Percentiles rank a stretch among this genome's conserved stretches.
Conservation (phyloP, 2,329 filamentous ascomycete genomes). For the Blastomyces parvus region DNA sequence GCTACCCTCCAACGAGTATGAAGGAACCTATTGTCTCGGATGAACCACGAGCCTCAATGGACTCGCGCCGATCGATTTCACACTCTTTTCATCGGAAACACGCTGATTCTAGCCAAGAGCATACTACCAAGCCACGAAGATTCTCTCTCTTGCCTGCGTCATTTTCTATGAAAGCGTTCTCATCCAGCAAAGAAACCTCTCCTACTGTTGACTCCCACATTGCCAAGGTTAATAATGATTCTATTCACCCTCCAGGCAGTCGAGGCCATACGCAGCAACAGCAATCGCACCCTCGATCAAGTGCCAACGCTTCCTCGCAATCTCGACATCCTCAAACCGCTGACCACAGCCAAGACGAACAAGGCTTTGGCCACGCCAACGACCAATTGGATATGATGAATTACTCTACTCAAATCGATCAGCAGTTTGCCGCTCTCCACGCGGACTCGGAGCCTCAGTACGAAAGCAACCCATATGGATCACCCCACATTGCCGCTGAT, state of each 20-base stretch:
- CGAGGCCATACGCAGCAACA: conserved; percentile 15
- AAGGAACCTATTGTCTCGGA: conserved; percentile 46
- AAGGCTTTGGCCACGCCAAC: background rate
- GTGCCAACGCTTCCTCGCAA: conserved; percentile 11
- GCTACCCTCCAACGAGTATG: conserved; percentile 90
- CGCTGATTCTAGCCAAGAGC: conserved; percentile 54
- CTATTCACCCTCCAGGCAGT: conserved; percentile 18
- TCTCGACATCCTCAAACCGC: conserved; percentile 15
- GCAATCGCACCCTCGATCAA: conserved; percentile 26
- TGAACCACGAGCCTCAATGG: conserved; percentile 56
- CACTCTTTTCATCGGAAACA: conserved; percentile 60
- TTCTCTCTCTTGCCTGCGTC: conserved; percentile 61
- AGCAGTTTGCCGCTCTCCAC: conserved; percentile 34
- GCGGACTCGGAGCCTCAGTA: conserved; percentile 23
- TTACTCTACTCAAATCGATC: conserved; percentile 34
- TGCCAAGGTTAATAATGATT: conserved; percentile 28
- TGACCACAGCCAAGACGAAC: conserved; percentile 22
- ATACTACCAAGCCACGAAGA: conserved; percentile 48
- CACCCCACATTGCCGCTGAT: background rate
- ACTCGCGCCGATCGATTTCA: conserved; percentile 65
- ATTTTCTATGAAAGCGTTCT: conserved; percentile 57
- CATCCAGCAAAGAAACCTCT: conserved; percentile 43
- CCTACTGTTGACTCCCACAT: conserved; percentile 34
- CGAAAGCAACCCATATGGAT: conserved; percentile 12
- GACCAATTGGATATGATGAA: conserved; percentile 24